Percentiles rank a stretch among this genome's conserved stretches.
Conservation (phyloP, 1,284 basidiomycete species). For the Schizophyllum commune region DNA sequence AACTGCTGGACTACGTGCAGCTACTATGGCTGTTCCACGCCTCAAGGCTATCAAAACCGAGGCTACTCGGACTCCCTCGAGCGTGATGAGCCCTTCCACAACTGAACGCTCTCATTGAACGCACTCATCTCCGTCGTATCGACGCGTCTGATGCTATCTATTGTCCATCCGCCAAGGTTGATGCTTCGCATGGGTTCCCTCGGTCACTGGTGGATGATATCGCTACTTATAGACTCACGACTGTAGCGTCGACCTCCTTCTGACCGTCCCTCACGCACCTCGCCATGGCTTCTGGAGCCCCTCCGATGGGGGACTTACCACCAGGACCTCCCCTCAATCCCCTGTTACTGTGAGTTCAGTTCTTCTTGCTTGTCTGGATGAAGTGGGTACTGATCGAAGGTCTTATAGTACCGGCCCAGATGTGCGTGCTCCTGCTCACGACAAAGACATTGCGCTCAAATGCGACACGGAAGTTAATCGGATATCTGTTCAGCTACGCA, state of each 20-base stretch:
- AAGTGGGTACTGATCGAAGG: neutral
- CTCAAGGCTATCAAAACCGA: too few species aligned
- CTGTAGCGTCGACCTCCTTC: too few species aligned
- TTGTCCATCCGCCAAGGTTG: neutral
- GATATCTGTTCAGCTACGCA: neutral
- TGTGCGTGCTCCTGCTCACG: neutral
- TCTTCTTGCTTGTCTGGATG: too few species aligned
- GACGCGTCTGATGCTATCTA: neutral
- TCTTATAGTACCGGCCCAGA: neutral
- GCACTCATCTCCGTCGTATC: too few species aligned
- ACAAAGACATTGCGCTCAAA: neutral
- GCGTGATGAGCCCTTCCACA: too few species aligned
- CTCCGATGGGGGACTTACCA: neutral
- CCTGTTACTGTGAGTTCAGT: neutral
- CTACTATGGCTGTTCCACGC: too few species aligned
- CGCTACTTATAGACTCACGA: neutral
- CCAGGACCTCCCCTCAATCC: neutral
- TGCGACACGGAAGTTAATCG: neutral
- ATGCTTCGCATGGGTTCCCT: neutral
- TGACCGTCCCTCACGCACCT: neutral
- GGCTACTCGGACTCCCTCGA: too few species aligned
- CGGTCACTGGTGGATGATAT: neutral
- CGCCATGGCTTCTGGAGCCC: neutral
- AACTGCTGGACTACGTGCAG: too few species aligned
- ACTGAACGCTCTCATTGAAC: too few species aligned